Evolutionary conservation across 2,329 filamentous ascomycete species (phyloP), one percentile per base, ranked within the genome.

Genomic region (Colletotrichum eremochloae): DNA sequence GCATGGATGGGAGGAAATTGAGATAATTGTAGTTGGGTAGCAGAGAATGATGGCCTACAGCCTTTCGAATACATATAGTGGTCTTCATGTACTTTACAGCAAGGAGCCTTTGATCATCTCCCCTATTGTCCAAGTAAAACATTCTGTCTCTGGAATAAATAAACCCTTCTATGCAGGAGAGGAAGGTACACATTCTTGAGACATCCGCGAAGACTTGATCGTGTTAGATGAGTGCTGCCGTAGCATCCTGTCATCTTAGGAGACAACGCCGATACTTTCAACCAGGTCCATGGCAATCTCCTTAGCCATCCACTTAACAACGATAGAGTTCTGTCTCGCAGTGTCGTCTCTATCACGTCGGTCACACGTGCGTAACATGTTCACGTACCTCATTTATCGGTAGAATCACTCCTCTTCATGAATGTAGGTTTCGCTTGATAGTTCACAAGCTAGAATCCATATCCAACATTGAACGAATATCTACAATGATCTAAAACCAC

Each of bases 341-440:
- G 48, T 38, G 2, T 44, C 44, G 65, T 60, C 38, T 60, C 65
- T 42, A 38, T 50, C 63, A 44, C n/a, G 48, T 15, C 7, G 8
- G 20, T 36, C 33, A 14, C 40, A 4, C 33, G 38, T 31, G 31
- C 5, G 9, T 5, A 15, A 40, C 18, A 38, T 29, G 18, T 29
- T 36, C 5, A 14, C 20, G 20, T 46, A 5, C 40, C 31, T 68
- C 68, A 33, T 29, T 63, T 71, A 44, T 62, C 42, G 29, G 0
- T 1, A 11, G 20, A 20, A 15, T 24, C 33, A 33, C 64, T 31
- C 42, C 33, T 68, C 64, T 33, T 50, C 46, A 63, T 63, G 24
- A 14, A 24, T 42, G 3, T 52, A 38, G 64, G 31, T 65, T 57
- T 33, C 18, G 14, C 18, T 11, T 9, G 9, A 12, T 20, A 46